These are phyloP conservation scores for Cyberlindnera amylophila DNA, from an alignment of 805 yeast species.

Conservation along the genomic window DNA sequence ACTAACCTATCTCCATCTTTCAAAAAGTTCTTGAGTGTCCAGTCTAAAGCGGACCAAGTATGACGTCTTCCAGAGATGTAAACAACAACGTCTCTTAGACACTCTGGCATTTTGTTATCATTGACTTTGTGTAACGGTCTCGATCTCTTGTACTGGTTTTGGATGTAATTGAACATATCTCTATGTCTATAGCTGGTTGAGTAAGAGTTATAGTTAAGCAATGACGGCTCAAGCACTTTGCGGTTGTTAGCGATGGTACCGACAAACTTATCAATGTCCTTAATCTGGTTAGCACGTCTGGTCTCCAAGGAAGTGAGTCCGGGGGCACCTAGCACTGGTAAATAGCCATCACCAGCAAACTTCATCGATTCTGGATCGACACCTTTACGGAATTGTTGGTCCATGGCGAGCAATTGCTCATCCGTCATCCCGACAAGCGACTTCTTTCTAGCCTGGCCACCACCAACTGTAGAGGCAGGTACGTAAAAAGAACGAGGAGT, in stretches of 20 bases:
- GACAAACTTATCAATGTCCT: conserved; percentile 22
- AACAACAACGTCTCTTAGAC: conserved; percentile 21
- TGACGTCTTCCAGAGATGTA: conserved; percentile 24
- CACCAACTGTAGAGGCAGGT: conserved; percentile 1
- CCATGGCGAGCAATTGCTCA: conserved; percentile 26
- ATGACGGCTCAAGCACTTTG: conserved; percentile 9
- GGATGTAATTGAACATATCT: conserved; percentile 15
- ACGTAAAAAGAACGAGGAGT: conserved; percentile 4
- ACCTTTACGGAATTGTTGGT: conserved; percentile 23
- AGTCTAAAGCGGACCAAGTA: conserved; percentile 26
- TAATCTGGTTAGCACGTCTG: conserved; percentile 7
- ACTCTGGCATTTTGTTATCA: background rate
- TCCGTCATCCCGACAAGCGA: conserved; percentile 26
- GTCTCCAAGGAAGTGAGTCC: conserved; percentile 1
- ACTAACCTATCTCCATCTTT: conserved; percentile 26
- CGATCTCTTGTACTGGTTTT: background rate
- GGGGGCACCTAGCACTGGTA: conserved; percentile 1
- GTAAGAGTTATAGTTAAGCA: conserved; percentile 19
- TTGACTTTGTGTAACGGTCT: background rate
- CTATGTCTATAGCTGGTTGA: conserved; percentile 20
- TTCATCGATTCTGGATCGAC: conserved; percentile 18
- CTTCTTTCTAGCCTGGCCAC: conserved; percentile 15
- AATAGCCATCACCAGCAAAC: conserved; percentile 27
- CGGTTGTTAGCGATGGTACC: conserved; percentile 13
- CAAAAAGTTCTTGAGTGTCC: conserved; percentile 19